phyloP scores from a whole-genome alignment of 345 rosid species.

The Citropsis articulata region DNA sequence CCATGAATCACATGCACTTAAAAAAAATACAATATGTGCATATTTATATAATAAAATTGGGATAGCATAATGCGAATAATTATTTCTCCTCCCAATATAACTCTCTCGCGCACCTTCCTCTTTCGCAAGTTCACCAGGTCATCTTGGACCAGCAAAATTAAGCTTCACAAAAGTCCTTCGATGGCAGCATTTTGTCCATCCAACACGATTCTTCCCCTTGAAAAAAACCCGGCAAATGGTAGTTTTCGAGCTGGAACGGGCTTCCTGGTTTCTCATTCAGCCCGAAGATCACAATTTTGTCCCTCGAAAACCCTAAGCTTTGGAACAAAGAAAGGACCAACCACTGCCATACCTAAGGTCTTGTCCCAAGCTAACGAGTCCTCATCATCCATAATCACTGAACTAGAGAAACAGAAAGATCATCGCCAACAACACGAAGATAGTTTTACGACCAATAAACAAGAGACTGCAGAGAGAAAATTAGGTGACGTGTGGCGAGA shows the following conservation, averaged over 20 bases:
- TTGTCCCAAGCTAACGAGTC: constrained; percentile 33
- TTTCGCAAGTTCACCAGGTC: not conserved
- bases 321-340: not conserved
- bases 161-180: constrained; percentile 1
- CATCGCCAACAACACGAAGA: constrained; percentile 11
- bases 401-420: constrained; percentile 19
- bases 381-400: constrained; percentile 31
- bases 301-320: not conserved
- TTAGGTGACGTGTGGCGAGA: constrained; percentile 60
- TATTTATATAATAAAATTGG: too few species aligned
- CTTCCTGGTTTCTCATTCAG: constrained; percentile 5
- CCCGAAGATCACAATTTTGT: not conserved
- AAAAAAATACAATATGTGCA: not conserved
- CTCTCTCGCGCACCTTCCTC: not conserved
- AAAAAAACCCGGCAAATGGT: not conserved
- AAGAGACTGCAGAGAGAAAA: constrained; percentile 21
- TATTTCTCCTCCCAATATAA: not conserved
- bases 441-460: not conserved
- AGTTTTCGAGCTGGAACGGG: constrained; percentile 1
- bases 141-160: not conserved
- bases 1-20: not conserved
- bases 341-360: constrained; percentile 15
- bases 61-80: not conserved
- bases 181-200: constrained; percentile 44
- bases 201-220: constrained; percentile 21